These are phyloP conservation scores for Danielia reshetovae DNA, from an alignment of 805 yeast species.

Conservation along the genomic window DNA sequence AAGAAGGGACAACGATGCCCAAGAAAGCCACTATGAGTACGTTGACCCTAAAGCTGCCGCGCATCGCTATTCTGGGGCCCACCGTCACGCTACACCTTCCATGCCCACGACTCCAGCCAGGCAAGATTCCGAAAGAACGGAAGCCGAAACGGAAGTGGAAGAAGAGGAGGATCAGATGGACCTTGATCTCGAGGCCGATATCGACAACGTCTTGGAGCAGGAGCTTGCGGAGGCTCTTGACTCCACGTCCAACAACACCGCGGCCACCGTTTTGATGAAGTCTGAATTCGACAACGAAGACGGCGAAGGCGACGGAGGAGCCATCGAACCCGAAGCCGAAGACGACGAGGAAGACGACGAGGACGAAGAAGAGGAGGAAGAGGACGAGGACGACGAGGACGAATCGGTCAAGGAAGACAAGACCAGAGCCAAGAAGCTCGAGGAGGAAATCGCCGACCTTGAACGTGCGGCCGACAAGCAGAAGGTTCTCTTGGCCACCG, in stretches of 20 bases:
- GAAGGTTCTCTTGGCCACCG: conserved; percentile 64
- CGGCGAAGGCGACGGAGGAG: conserved; percentile 1
- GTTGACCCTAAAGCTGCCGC: conserved; percentile 46
- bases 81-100: neutral
- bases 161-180: conserved; percentile 33
- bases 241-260: conserved; percentile 21
- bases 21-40: conserved; percentile 71
- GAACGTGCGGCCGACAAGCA: conserved; percentile 74
- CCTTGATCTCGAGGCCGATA: conserved; percentile 26
- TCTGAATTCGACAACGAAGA: conserved; percentile 14
- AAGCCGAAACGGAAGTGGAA: conserved; percentile 12
- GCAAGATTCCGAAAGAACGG: conserved; percentile 1
- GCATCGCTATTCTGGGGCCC: conserved; percentile 1
- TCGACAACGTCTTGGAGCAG: conserved; percentile 46
- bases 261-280: conserved; percentile 18
- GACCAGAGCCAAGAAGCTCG: conserved; percentile 61
- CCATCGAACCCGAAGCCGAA: conserved; percentile 5
- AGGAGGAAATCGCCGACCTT: conserved; percentile 82
- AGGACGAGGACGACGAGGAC: conserved; percentile 48
- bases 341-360: conserved; percentile 39
- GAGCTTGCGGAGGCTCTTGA: conserved; percentile 56
- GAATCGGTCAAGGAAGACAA: conserved; percentile 45
- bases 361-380: conserved; percentile 47
- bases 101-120: neutral
- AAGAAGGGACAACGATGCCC: conserved; percentile 76